Percentiles rank a stretch among this genome's conserved stretches.
Conservation (phyloP, 768 basidiomycete genomes). For the Rossbeevera mucosa region DNA sequence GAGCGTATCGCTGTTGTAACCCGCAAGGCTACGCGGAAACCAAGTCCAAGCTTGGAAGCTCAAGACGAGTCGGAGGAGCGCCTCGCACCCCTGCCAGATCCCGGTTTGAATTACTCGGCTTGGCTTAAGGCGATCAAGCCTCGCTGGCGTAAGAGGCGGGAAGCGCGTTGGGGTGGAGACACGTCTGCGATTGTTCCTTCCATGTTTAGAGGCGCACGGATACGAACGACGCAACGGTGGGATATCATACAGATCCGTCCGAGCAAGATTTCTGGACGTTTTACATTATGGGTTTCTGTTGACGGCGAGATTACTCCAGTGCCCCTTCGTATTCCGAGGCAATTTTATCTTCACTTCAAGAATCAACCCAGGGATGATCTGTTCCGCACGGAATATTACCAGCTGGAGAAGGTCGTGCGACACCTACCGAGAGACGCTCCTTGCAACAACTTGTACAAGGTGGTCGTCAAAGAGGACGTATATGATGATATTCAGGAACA, state of each 20-base stretch:
- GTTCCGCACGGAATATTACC: constrained; percentile 68
- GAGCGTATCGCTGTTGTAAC: constrained; percentile 52
- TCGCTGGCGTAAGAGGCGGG: constrained; percentile 65
- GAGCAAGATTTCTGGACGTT: constrained; percentile 74
- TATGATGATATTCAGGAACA: constrained; percentile 85
- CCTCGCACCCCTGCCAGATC: constrained; percentile 53
- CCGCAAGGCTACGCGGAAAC: constrained; percentile 41
- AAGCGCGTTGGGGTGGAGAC: constrained; percentile 41
- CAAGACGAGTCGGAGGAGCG: constrained; percentile 24
- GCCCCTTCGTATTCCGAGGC: constrained; percentile 79
- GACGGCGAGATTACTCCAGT: constrained; percentile 76
- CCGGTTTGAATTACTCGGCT: constrained; percentile 57
- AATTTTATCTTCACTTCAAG: constrained; percentile 92
- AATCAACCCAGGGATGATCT: constrained; percentile 56
- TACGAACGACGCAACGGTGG: constrained; percentile 70
- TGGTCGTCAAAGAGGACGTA: constrained; percentile 76
- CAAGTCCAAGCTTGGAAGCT: constrained; percentile 39
- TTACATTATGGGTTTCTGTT: constrained; percentile 82
- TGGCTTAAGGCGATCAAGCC: constrained; percentile 78
- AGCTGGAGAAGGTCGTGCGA: constrained; percentile 65
- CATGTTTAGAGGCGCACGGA: constrained; percentile 65
- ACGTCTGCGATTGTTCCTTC: constrained; percentile 51
- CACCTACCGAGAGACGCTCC: constrained; percentile 77
- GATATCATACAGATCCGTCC: constrained; percentile 89
- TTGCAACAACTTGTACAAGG: constrained; percentile 75